phyloP scores from a whole-genome alignment of 2,329 filamentous ascomycete species.

The Diaporthe australafricana region DNA sequence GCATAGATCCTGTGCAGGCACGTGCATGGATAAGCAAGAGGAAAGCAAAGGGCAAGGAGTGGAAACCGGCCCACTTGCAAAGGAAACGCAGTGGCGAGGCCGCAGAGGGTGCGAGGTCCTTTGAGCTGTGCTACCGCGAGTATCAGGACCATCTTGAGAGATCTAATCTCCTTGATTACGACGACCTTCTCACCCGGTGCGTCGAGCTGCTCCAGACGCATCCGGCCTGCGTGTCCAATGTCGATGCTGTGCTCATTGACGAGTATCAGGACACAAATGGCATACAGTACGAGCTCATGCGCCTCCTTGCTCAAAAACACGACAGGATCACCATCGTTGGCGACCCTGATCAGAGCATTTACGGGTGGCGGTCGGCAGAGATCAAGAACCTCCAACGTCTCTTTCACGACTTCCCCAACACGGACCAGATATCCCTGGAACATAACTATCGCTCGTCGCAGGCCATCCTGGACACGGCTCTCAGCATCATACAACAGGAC shows the following conservation, averaged over 20 bases:
- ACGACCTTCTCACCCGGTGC: conserved; percentile 88
- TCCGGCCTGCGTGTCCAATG: conserved; percentile 86
- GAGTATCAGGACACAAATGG: conserved; percentile 98
- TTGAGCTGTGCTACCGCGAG: conserved; percentile 75
- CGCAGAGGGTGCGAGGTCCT: conserved; percentile 62
- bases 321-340: conserved; percentile 93
- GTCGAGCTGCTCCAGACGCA: conserved; percentile 80
- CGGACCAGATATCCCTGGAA: conserved; percentile 85
- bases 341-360: conserved; percentile 98
- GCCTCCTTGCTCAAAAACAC: conserved; percentile 78
- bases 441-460: conserved; percentile 96
- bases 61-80: conserved; percentile 41
- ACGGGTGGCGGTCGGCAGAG: conserved; percentile 94
- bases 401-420: conserved; percentile 79
- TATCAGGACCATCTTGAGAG: conserved; percentile 82
- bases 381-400: conserved; percentile 87
- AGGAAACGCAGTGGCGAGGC: conserved; percentile 53
- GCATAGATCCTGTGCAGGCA: conserved; percentile 77
- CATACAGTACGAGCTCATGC: conserved; percentile 95
- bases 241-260: conserved; percentile 92
- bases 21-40: conserved; percentile 80
- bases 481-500: conserved; percentile 93
- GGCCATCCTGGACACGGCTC: conserved; percentile 82
- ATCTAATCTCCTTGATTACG: conserved; percentile 91
- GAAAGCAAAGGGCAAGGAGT: conserved; percentile 66